Evolutionary conservation across 768 basidiomycete genomes (phyloP).

Genomic region (Royoungia palumana): DNA sequence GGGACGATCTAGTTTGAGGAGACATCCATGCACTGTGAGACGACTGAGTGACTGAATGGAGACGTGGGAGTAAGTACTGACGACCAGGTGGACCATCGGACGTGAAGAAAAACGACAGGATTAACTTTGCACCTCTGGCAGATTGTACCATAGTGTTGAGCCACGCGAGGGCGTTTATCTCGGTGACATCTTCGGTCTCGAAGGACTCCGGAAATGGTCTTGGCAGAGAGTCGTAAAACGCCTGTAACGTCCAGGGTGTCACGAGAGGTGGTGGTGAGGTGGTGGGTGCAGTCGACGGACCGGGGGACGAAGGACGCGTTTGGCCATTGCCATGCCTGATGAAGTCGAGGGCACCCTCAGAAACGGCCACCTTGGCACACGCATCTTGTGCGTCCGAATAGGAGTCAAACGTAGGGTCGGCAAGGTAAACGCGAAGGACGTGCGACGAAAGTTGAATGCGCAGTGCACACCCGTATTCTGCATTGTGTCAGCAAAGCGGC

Average conservation of each 20-base stretch:
- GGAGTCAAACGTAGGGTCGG: constrained; percentile 42
- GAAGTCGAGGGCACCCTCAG: constrained; percentile 54
- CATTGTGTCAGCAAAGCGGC: constrained; percentile 1
- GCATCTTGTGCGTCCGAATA: constrained; percentile 44
- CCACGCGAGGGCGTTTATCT: constrained; percentile 55
- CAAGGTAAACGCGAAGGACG: constrained; percentile 49
- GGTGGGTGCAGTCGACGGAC: not conserved
- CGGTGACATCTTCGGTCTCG: constrained; percentile 40
- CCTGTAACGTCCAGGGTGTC: constrained; percentile 43
- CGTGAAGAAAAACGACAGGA: constrained; percentile 43
- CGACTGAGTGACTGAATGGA: constrained; percentile 2
- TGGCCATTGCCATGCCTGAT: constrained; percentile 57
- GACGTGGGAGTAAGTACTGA: constrained; percentile 31
- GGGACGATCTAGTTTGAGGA: constrained; percentile 56
- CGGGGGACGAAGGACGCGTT: constrained; percentile 32
- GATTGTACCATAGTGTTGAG: constrained; percentile 50
- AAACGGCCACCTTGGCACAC: constrained; percentile 53
- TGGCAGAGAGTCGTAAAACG: constrained; percentile 63
- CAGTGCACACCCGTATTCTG: constrained; percentile 55
- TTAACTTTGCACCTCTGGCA: constrained; percentile 48
- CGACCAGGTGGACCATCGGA: constrained; percentile 41
- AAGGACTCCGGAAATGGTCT: constrained; percentile 58
- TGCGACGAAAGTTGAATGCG: constrained; percentile 52
- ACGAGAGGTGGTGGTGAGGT: constrained; percentile 6
- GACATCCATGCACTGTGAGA: constrained; percentile 54